Evolutionary conservation across 441 rosid genomes (phyloP), one percentile per base, ranked within the genome.

Genomic region (Euphorbia schlechtendalii): DNA sequence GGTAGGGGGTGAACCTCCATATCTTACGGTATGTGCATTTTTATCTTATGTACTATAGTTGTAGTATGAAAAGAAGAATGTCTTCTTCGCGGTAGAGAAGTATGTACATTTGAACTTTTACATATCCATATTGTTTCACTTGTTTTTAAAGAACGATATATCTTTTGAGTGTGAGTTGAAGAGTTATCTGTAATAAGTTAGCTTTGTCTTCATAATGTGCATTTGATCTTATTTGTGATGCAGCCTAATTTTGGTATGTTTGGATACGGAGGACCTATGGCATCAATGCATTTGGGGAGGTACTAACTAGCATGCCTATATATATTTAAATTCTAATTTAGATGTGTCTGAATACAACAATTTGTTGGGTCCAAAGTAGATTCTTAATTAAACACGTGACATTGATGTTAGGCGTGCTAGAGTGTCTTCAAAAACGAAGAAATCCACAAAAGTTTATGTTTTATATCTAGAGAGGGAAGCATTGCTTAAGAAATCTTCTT

Each of bases 221-320:
- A 60, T 40, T 56, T 63, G 14, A 11, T 45, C 30, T 68, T 56
- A 20, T 40, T 28, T 55, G 53, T 72, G 61, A 25, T 77, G 71
- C 86, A 87, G 89, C 94, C 94, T 18, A 78, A 54, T 71, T 90
- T 90, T 79, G 94, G 90, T 67, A 87, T 84, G 90, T 90, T 90
- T 75, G 92, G 96, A 81, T 83, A 81, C 69, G 96, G 96, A 69
- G 94, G 92, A 30, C 81, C 83, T 54, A 72, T 81, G 63, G 89
- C 96, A 32, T 75, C 85, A 53, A 90, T 90, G 92, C 78, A 77
- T 70, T 69, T 90, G 73, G 94, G 96, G 69, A 83, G 86, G 95
- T 90, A 78, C 1, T 45, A n/a, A 18, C 9, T 40, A 5, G 9
- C 45, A 40, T 8, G 25, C 17, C 30, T 21, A 22, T 52, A 32